Conservation (phyloP, 345 rosid genomes). For the Camelina hispida region DNA sequence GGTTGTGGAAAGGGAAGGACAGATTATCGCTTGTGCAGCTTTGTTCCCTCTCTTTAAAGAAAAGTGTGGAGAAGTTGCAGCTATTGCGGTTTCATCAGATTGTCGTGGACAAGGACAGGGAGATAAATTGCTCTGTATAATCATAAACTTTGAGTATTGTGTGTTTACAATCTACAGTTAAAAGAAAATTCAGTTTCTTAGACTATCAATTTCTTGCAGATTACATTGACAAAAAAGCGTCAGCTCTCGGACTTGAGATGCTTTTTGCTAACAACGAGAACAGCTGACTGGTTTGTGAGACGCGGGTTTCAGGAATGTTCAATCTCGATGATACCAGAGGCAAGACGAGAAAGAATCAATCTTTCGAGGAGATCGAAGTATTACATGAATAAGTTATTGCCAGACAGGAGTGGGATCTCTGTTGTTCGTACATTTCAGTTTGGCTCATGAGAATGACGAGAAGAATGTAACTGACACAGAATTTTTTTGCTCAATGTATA, state of each 20-base stretch:
- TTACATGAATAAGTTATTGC: conserved; percentile 75
- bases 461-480: background rate
- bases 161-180: background rate
- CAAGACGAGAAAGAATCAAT: conserved; percentile 74
- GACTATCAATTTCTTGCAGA: conserved; percentile 50
- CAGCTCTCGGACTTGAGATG: conserved; percentile 68
- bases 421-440: conserved; percentile 42
- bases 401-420: conserved; percentile 78
- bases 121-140: conserved; percentile 87
- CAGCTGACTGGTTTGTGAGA: conserved; percentile 88
- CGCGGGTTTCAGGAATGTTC: conserved; percentile 84
- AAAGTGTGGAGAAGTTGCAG: conserved; percentile 91
- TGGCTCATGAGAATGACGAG: conserved; percentile 10
- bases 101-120: conserved; percentile 98
- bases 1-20: conserved; percentile 94
- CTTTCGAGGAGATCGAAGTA: conserved; percentile 81
- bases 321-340: conserved; percentile 69
- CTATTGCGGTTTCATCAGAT: conserved; percentile 89
- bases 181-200: background rate
- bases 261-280: conserved; percentile 85
- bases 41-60: conserved; percentile 80
- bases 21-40: conserved; percentile 92
- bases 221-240: conserved; percentile 84
- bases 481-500: too few relatives aligned
- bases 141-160: background rate